Conservation (phyloP, 306 rosid genomes). For the Vigna hirtella region DNA sequence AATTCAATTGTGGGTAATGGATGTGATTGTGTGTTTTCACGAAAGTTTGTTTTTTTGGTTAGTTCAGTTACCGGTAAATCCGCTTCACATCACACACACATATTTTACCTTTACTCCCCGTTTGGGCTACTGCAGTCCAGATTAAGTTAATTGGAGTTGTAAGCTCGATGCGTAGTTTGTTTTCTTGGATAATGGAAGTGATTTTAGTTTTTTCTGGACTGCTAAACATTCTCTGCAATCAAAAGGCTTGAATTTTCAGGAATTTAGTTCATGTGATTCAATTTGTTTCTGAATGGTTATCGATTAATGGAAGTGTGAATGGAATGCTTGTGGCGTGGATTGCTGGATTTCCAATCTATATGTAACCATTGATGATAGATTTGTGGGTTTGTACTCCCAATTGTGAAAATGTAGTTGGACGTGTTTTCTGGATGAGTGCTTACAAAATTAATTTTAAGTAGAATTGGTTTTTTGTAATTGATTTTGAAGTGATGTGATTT, state of each 20-base stretch:
- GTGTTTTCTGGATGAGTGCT: not conserved
- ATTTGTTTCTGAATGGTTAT: slow-evolving; percentile 33
- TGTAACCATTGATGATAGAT: slow-evolving; percentile 26
- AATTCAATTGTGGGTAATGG: slow-evolving; percentile 18
- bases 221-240: slow-evolving; percentile 22
- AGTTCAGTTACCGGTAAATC: not conserved
- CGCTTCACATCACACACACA: not conserved
- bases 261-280: slow-evolving; percentile 17
- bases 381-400: slow-evolving; percentile 22
- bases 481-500: not conserved
- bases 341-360: not conserved
- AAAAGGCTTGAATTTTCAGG: slow-evolving; percentile 19
- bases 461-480: not conserved
- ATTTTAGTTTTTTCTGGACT: slow-evolving; percentile 32
- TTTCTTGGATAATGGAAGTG: slow-evolving; percentile 4
- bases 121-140: slow-evolving; percentile 24
- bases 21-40: slow-evolving; percentile 28
- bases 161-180: slow-evolving; percentile 21
- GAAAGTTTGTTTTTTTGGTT: slow-evolving; percentile 12
- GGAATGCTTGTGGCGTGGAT: slow-evolving; percentile 8
- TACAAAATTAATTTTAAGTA: not conserved
- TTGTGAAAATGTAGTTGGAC: not conserved
- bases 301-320: slow-evolving; percentile 23
- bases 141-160: slow-evolving; percentile 24
- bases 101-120: not conserved